These are phyloP conservation scores for Xylariomycetidae sp. DNA, from an alignment of 2,329 filamentous ascomycete species.

Conservation along the genomic window DNA sequence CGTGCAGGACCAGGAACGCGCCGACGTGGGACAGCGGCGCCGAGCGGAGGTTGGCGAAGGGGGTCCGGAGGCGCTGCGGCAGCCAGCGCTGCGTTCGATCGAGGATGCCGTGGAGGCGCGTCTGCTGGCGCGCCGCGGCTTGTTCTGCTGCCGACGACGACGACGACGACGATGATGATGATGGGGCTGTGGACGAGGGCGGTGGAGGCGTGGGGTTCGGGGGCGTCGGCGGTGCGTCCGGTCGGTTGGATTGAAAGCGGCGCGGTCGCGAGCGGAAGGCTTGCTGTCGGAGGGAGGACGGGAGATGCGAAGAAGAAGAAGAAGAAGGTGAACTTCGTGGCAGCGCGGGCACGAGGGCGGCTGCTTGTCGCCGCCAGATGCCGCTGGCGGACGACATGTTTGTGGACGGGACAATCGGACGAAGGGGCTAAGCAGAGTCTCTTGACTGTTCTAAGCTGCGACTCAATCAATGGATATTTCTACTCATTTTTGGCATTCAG, in stretches of 20 bases:
- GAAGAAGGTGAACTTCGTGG: conserved; percentile 2
- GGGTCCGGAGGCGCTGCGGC: conserved; percentile 63
- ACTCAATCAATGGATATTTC: too few relatives aligned
- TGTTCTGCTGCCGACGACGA: too few relatives aligned
- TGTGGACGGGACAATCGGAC: too few relatives aligned
- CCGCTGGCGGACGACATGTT: conserved; percentile 13
- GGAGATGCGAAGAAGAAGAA: too few relatives aligned
- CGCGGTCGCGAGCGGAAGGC: too few relatives aligned
- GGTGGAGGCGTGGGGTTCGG: conserved; percentile 1
- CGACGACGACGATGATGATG: too few relatives aligned
- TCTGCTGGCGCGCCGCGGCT: conserved; percentile 13
- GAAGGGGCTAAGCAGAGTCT: too few relatives aligned
- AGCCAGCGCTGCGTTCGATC: conserved; percentile 38
- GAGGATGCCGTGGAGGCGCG: conserved; percentile 42
- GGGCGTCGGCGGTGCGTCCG: conserved; percentile 1
- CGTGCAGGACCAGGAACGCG: conserved; percentile 86
- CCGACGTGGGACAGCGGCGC: conserved; percentile 80
- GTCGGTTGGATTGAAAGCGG: too few relatives aligned
- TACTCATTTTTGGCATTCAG: too few relatives aligned
- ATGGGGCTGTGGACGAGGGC: too few relatives aligned
- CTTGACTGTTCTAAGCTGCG: too few relatives aligned
- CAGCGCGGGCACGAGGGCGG: conserved; percentile 6
- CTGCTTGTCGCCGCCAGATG: conserved; percentile 12
- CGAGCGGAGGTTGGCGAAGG: conserved; percentile 64
- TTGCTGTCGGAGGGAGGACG: too few relatives aligned